These are phyloP conservation scores for Verticillium isaacii DNA, from an alignment of 2,329 filamentous ascomycete species.

Conservation along the genomic window DNA sequence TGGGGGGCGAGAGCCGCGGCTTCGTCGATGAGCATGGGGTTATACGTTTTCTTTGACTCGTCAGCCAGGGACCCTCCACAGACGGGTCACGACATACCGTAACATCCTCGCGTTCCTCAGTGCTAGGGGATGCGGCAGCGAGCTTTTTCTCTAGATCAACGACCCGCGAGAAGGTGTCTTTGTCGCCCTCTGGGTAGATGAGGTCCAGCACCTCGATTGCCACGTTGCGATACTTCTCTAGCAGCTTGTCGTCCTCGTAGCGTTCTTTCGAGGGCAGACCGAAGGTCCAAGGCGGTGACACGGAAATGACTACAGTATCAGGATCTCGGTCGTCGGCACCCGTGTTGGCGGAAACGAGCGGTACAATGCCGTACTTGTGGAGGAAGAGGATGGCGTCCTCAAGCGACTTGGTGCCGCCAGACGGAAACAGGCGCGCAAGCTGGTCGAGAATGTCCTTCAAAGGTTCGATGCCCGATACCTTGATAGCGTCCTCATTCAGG, in stretches of 20 bases:
- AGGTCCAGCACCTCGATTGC: conserved; percentile 17
- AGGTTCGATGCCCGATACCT: conserved; percentile 49
- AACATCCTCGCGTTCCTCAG: conserved; percentile 55
- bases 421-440: conserved; percentile 12
- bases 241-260: conserved; percentile 49
- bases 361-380: conserved; percentile 35
- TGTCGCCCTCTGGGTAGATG: conserved; percentile 27
- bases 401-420: conserved; percentile 22
- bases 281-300: conserved; percentile 42
- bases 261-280: conserved; percentile 60
- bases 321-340: conserved; percentile 40
- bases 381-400: conserved; percentile 42
- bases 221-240: conserved; percentile 43
- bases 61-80: conserved; percentile 9
- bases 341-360: conserved; percentile 29
- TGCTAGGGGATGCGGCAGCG: conserved; percentile 52
- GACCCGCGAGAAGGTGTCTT: conserved; percentile 34
- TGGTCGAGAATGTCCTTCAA: conserved; percentile 50
- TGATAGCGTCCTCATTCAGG: conserved; percentile 55
- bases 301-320: conserved; percentile 26
- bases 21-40: conserved; percentile 54
- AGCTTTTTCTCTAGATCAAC: conserved; percentile 59
- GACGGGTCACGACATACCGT: conserved; percentile 30
- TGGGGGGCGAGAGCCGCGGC: conserved; percentile 50
- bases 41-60: conserved; percentile 53